Evolutionary conservation across 2,329 filamentous ascomycete species (phyloP), one percentile per base, ranked within the genome.

Genomic region (Fusarium lyarnte): DNA sequence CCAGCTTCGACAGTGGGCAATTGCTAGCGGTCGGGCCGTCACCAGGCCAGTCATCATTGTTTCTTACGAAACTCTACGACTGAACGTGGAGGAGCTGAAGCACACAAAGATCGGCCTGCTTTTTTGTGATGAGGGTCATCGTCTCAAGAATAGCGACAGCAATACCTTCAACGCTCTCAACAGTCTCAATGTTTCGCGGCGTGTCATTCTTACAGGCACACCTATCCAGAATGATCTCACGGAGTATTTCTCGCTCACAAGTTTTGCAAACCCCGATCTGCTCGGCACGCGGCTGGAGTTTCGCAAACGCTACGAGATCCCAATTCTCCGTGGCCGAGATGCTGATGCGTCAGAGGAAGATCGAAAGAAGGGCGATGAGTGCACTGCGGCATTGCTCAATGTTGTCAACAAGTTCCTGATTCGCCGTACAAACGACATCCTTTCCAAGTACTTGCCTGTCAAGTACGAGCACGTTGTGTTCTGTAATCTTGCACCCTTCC

Each of bases 401-500:
- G 85, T 97, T 47, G 96, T 99, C 79, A 99, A 98, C 84, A 98
- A 97, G 78, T 99, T 99, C 83, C 97, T 99, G 80, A 99, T 99
- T 77, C 92, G 96, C 66, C 91, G 96, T 64, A 98, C 95, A 8
- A 99, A 99, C 87, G 96, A 99, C 79, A 97, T 99, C 69, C 84
- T 99, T 29, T 98, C 95, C 57, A 99, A 99, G 81, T 99, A 99
- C 79, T 84, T 99, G 66, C 96, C 96, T 0, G 91, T 98, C 85
- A 99, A 99, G 85, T 99, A 99, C 82, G 96, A 99, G 82, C 96
- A 99, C 80, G 96, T 99, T 35, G 96, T 99, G 2, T 99, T 99
- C 83, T 99, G 96, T 87, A 95, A 95, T 76, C 87, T 97, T 49
- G 93, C 96, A 21, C 93, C 93, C 0, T 98, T 99, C 83, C 96